These are phyloP conservation scores for Smittium mucronatum DNA, from an alignment of 371 early-diverging fungal genomes.

Conservation along the genomic window DNA sequence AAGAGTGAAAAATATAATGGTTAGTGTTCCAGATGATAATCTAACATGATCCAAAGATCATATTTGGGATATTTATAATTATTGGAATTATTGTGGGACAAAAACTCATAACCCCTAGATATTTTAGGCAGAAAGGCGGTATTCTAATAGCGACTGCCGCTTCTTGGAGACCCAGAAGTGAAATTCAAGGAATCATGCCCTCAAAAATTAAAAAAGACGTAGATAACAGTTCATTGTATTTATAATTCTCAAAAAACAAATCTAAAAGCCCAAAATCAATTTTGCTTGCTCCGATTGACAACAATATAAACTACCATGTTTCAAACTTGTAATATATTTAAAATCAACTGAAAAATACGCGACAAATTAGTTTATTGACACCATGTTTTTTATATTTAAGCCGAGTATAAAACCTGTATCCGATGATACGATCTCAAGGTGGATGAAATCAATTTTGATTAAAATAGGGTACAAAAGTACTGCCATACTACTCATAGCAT, in stretches of 20 bases:
- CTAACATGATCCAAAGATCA: not conserved
- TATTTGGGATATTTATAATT: not conserved
- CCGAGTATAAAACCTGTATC: not conserved
- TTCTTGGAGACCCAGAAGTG: conserved; percentile 8
- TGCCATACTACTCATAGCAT: too few relatives aligned
- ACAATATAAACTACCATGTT: not conserved
- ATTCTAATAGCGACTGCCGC: not conserved
- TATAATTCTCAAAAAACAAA: conserved; percentile 1
- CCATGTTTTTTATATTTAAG: conserved; percentile 5
- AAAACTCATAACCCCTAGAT: too few relatives aligned
- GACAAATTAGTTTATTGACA: not conserved
- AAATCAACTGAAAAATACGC: not conserved
- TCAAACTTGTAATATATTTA: conserved; percentile 1
- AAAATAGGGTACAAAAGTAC: too few relatives aligned
- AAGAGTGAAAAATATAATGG: conserved; percentile 1
- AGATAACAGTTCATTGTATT: conserved; percentile 1
- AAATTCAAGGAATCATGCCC: not conserved
- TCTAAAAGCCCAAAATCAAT: not conserved
- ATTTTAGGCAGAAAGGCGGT: not conserved
- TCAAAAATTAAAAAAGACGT: not conserved
- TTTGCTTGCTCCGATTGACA: not conserved
- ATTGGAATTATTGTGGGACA: too few relatives aligned
- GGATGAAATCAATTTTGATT: conserved; percentile 2
- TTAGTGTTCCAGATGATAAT: not conserved
- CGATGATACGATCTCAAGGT: not conserved